A percentile compares a stretch with the other conserved stretches of the same genome.
These are phyloP conservation scores for Arthrinium phaeospermum DNA, from an alignment of 2,329 filamentous ascomycete species.

Conservation along the genomic window DNA sequence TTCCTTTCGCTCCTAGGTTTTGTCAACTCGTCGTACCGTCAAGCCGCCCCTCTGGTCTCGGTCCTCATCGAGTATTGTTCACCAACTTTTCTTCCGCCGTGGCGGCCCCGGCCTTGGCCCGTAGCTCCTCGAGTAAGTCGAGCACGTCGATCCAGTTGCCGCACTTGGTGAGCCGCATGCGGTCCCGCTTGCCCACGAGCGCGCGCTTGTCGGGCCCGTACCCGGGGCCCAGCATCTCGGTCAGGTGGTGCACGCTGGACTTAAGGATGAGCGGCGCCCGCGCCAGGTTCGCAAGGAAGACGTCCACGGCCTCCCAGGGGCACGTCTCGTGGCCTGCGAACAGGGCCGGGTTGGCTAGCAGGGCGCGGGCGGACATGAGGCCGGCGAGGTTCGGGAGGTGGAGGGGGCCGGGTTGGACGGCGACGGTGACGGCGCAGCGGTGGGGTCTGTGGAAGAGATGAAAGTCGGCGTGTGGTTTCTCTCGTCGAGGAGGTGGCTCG, in stretches of 20 bases:
- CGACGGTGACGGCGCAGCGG: neutral
- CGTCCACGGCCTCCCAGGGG: conserved; percentile 67
- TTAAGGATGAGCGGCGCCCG: conserved; percentile 66
- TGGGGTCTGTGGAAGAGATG: conserved; percentile 22
- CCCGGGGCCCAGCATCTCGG: conserved; percentile 68
- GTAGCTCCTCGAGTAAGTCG: conserved; percentile 62
- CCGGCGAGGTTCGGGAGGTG: conserved; percentile 58
- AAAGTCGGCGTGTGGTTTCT: conserved; percentile 34
- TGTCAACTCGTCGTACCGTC: neutral
- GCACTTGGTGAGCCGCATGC: conserved; percentile 54
- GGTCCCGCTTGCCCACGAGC: conserved; percentile 63
- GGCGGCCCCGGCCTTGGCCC: neutral
- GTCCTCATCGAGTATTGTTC: neutral
- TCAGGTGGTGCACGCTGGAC: conserved; percentile 68
- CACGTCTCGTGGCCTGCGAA: conserved; percentile 64
- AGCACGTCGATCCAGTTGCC: conserved; percentile 62
- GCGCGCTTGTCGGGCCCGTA: conserved; percentile 57
- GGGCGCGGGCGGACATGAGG: conserved; percentile 73
- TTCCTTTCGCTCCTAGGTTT: neutral
- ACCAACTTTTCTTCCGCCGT: neutral
- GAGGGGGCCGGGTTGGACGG: conserved; percentile 29
- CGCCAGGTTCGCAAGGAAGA: conserved; percentile 65
- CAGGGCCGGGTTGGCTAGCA: conserved; percentile 71
- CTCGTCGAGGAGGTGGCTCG: conserved; percentile 36
- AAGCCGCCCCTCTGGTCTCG: neutral